phyloP scores from a whole-genome alignment of 2,329 filamentous ascomycete genomes.

The Teratosphaeriaceae sp. region DNA sequence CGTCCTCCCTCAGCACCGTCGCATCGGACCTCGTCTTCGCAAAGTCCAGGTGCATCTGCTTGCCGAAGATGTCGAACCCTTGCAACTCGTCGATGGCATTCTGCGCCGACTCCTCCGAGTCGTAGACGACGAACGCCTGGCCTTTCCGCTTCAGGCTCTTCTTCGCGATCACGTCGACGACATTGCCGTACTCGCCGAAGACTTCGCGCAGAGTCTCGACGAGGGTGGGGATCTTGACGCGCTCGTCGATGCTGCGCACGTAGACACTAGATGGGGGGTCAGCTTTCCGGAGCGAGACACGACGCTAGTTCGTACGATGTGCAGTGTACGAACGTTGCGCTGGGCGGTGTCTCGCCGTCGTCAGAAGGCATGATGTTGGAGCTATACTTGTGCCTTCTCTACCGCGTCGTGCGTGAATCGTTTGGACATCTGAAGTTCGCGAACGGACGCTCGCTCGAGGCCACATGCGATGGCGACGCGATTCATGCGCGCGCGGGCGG shows the following conservation, averaged over 20 bases:
- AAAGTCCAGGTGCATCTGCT: constrained; percentile 78
- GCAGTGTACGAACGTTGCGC: constrained; percentile 38
- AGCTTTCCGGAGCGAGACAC: constrained; percentile 14
- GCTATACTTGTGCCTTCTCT: constrained; percentile 5
- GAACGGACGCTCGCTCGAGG: no score
- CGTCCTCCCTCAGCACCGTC: constrained; percentile 68
- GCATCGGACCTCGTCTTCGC: constrained; percentile 83
- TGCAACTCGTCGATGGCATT: constrained; percentile 83
- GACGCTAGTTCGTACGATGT: constrained; percentile 33
- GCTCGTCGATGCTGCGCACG: constrained; percentile 56
- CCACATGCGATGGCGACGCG: no score
- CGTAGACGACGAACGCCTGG: constrained; percentile 92
- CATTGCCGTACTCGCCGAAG: constrained; percentile 81
- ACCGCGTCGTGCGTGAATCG: no score
- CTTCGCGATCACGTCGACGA: constrained; percentile 82
- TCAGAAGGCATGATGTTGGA: constrained; percentile 7
- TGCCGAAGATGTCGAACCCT: constrained; percentile 87
- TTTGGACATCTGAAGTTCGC: not conserved
- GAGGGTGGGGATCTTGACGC: constrained; percentile 73
- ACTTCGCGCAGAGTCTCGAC: constrained; percentile 66
- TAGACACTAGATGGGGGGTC: constrained; percentile 26
- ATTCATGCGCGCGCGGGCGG: no score
- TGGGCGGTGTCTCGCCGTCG: constrained; percentile 20
- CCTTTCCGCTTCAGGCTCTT: constrained; percentile 87
- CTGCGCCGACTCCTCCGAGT: constrained; percentile 68